A percentile compares a stretch with the other conserved stretches of the same genome.
Evolutionary conservation across 805 yeast species (phyloP).

Genomic region (Starmerella sp.): DNA sequence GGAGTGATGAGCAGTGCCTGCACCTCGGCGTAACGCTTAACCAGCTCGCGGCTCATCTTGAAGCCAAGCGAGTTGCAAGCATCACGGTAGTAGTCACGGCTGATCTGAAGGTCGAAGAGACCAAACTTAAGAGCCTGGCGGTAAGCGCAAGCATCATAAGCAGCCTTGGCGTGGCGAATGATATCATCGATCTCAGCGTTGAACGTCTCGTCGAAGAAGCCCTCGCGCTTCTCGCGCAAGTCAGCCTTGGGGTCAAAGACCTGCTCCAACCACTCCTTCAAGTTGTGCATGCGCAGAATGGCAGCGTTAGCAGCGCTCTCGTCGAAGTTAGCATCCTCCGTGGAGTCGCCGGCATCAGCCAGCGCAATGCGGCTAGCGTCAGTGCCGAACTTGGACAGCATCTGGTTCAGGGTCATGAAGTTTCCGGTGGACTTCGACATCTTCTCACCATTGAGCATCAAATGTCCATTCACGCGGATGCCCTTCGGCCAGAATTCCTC

Average conservation of each 20-base stretch:
- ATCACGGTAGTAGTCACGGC: slow-evolving; percentile 95
- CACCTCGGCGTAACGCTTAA: slow-evolving; percentile 68
- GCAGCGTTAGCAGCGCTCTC: slow-evolving; percentile 96
- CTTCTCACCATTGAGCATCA: slow-evolving; percentile 88
- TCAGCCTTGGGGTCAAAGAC: slow-evolving; percentile 38
- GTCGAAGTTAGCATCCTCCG: slow-evolving; percentile 96
- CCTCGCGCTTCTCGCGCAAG: slow-evolving; percentile 39
- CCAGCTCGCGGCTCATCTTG: slow-evolving; percentile 71
- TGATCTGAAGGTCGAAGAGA: slow-evolving; percentile 84
- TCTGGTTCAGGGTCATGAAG: slow-evolving; percentile 79
- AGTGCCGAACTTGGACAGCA: slow-evolving; percentile 84
- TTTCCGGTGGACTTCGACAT: slow-evolving; percentile 98
- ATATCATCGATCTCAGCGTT: slow-evolving; percentile 86
- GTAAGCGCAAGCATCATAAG: slow-evolving; percentile 63
- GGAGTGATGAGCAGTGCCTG: slow-evolving; percentile 83
- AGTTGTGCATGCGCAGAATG: slow-evolving; percentile 77
- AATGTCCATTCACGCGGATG: slow-evolving; percentile 89
- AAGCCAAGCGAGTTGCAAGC: slow-evolving; percentile 37
- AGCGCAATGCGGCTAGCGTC: slow-evolving; percentile 95
- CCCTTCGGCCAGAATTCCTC: slow-evolving; percentile 88
- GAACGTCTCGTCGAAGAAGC: slow-evolving; percentile 77
- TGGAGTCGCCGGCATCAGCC: slow-evolving; percentile 96
- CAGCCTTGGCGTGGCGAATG: slow-evolving; percentile 59
- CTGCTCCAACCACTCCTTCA: slow-evolving; percentile 94
- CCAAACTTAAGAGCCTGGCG: slow-evolving; percentile 85